Percentiles rank a stretch among this genome's conserved stretches.
Conservation (phyloP, 805 yeast genomes). For the Wickerhamiella azyma region DNA sequence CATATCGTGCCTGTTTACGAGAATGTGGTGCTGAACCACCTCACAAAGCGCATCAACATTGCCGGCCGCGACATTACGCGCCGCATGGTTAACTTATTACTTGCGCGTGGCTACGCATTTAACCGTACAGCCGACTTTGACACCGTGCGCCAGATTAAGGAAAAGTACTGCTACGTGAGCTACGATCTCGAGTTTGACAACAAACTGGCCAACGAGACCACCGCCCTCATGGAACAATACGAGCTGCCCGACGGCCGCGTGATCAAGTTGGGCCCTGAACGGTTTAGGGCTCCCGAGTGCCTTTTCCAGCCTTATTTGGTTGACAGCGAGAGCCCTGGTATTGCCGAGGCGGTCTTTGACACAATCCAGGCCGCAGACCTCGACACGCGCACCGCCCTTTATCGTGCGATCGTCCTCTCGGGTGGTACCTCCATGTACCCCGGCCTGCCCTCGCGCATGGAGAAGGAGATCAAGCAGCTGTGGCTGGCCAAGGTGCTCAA, state of each 20-base stretch:
- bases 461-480: constrained; percentile 88
- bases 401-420: constrained; percentile 81
- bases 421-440: constrained; percentile 99
- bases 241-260: constrained; percentile 96
- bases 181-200: constrained; percentile 86
- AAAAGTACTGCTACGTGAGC: constrained; percentile 87
- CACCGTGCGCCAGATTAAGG: constrained; percentile 95
- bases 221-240: constrained; percentile 78
- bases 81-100: constrained; percentile 74
- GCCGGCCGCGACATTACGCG: constrained; percentile 99
- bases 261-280: constrained; percentile 85
- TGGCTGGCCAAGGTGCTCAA: constrained; percentile 84
- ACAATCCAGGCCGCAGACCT: constrained; percentile 91
- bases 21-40: constrained; percentile 87
- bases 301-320: constrained; percentile 90
- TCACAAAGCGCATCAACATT: constrained; percentile 83
- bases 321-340: constrained; percentile 93
- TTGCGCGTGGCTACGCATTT: constrained; percentile 95
- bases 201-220: constrained; percentile 83
- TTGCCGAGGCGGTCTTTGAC: constrained; percentile 84
- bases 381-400: constrained; percentile 78
- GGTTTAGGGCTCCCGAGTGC: constrained; percentile 95
- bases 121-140: constrained; percentile 98
- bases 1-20: constrained; percentile 98
- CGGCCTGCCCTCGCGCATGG: constrained; percentile 89